phyloP scores from a whole-genome alignment of 768 basidiomycete species.

The Collybiopsis confluens region DNA sequence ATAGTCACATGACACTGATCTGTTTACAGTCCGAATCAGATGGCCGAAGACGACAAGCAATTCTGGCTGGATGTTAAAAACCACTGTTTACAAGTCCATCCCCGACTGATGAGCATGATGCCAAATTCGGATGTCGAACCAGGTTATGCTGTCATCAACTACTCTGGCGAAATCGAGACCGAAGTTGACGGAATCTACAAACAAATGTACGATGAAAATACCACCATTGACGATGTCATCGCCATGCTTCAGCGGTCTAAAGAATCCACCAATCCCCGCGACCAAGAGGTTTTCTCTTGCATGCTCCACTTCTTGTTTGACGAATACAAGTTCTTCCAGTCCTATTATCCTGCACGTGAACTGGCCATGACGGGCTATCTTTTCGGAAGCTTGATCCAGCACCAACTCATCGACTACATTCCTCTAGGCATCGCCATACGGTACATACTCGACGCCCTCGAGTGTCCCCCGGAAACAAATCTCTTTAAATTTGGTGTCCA shows the following conservation, averaged over 20 bases:
- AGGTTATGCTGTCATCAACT: slow-evolving; percentile 84
- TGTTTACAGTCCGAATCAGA: slow-evolving; percentile 57
- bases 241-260: slow-evolving; percentile 82
- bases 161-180: slow-evolving; percentile 82
- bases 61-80: slow-evolving; percentile 91
- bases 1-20: slow-evolving; percentile 10
- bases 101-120: slow-evolving; percentile 89
- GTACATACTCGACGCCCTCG: slow-evolving; percentile 91
- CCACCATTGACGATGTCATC: slow-evolving; percentile 92
- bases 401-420: slow-evolving; percentile 88
- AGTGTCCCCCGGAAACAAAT: slow-evolving; percentile 86
- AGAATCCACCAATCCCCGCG: slow-evolving; percentile 73
- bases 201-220: slow-evolving; percentile 96
- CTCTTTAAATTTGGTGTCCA: slow-evolving; percentile 94
- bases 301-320: slow-evolving; percentile 99
- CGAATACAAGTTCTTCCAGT: slow-evolving; percentile 99
- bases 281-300: slow-evolving; percentile 98
- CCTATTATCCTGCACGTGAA: slow-evolving; percentile 90
- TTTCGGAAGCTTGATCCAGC: slow-evolving; percentile 94
- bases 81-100: slow-evolving; percentile 89
- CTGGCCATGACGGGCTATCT: slow-evolving; percentile 93
- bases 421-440: slow-evolving; percentile 95
- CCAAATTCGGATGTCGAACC: slow-evolving; percentile 87
- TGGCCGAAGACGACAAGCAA: slow-evolving; percentile 76
- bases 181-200: slow-evolving; percentile 97